These are phyloP conservation scores for Artemisia annua DNA, from an alignment of 129 eudicot species.

Conservation along the genomic window DNA sequence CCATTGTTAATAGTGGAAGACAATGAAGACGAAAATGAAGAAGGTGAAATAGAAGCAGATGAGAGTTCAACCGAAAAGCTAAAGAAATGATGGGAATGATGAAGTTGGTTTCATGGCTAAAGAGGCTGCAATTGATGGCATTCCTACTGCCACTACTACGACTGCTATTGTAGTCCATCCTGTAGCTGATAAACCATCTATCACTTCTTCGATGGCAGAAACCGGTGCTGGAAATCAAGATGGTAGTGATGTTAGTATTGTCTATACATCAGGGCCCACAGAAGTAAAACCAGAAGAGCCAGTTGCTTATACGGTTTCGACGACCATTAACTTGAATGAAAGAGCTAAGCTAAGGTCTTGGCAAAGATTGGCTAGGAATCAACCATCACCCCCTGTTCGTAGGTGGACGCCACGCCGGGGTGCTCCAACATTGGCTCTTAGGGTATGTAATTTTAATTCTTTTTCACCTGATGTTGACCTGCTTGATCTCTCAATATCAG, in stretches of 20 bases:
- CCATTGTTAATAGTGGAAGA: conserved; percentile 47
- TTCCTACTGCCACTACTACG: neutral
- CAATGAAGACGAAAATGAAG: conserved; percentile 31
- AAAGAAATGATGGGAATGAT: conserved; percentile 37
- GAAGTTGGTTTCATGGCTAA: conserved; percentile 33
- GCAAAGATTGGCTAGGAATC: conserved; percentile 44
- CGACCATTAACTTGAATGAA: conserved; percentile 58
- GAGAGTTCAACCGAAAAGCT: conserved; percentile 44
- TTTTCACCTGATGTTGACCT: too few relatives aligned
- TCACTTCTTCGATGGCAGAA: conserved; percentile 31
- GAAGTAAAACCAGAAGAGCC: conserved; percentile 45
- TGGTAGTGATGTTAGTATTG: conserved; percentile 12
- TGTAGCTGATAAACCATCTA: conserved; percentile 33
- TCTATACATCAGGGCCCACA: conserved; percentile 27
- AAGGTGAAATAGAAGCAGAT: conserved; percentile 45
- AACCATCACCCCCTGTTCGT: conserved; percentile 31
- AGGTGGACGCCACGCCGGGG: too few relatives aligned
- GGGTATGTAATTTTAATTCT: too few relatives aligned
- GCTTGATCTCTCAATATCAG: too few relatives aligned
- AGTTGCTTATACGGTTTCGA: conserved; percentile 37
- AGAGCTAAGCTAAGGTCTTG: conserved; percentile 65
- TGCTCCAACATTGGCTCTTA: too few relatives aligned
- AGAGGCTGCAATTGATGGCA: conserved; percentile 41
- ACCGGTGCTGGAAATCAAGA: conserved; percentile 39
- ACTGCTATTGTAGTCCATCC: conserved; percentile 21